phyloP scores from a whole-genome alignment of 2,329 filamentous ascomycete genomes.

The Curvularia eragrostidis region DNA sequence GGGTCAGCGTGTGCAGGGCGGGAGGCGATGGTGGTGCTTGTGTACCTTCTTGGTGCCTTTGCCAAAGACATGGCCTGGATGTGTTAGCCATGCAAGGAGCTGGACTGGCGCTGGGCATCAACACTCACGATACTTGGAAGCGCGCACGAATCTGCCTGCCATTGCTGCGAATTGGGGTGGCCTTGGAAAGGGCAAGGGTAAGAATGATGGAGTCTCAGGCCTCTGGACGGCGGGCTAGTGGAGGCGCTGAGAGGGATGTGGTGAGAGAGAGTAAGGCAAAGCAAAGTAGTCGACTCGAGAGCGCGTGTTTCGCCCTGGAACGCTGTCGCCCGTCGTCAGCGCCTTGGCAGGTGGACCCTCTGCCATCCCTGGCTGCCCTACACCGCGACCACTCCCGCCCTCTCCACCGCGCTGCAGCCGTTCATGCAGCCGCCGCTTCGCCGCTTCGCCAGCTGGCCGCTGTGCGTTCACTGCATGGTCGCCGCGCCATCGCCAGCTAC shows the following conservation, averaged over 20 bases:
- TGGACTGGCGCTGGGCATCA: constrained; percentile 28
- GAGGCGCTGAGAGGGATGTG: constrained; percentile 18
- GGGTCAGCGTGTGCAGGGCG: constrained; percentile 20
- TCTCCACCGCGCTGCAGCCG: constrained; percentile 15
- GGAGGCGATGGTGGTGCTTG: not conserved
- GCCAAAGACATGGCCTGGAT: constrained; percentile 93
- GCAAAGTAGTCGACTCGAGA: constrained; percentile 18
- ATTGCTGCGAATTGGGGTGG: constrained; percentile 52
- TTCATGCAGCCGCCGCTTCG: constrained; percentile 14
- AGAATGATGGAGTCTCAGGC: constrained; percentile 18
- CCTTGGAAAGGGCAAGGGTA: constrained; percentile 10
- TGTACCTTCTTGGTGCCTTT: constrained; percentile 83
- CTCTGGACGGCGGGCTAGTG: constrained; percentile 14
- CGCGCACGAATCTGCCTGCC: constrained; percentile 75
- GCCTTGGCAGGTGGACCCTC: constrained; percentile 23
- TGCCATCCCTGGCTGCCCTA: constrained; percentile 7
- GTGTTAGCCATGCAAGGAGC: constrained; percentile 31
- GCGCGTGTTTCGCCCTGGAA: constrained; percentile 21
- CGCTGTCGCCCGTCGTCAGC: constrained; percentile 13
- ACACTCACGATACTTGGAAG: constrained; percentile 72
- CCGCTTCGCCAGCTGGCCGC: constrained; percentile 7
- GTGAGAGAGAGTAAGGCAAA: constrained; percentile 9
- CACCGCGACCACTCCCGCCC: constrained; percentile 9
- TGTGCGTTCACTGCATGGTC: constrained; percentile 1
- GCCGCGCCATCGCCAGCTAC: constrained; percentile 11